A percentile compares a stretch with the other conserved stretches of the same genome.
Evolutionary conservation across 1,284 basidiomycete genomes (phyloP).

Genomic region (Ganoderma meredithae): DNA sequence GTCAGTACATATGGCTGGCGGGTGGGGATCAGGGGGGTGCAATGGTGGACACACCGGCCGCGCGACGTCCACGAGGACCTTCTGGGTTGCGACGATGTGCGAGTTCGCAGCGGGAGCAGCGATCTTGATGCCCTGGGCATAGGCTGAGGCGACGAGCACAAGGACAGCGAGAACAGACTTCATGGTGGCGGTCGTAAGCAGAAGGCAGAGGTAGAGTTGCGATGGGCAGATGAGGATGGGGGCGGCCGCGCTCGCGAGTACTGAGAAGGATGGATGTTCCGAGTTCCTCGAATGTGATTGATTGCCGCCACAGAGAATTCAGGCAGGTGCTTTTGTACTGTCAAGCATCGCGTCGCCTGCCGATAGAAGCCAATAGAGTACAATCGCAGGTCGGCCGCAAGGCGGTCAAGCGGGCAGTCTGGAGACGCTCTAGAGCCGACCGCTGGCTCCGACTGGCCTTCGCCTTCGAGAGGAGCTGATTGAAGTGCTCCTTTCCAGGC

Average conservation of each 20-base stretch:
- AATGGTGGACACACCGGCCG: conserved; percentile 47
- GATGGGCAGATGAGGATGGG: not conserved
- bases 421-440: conserved; percentile 5
- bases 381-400: not conserved
- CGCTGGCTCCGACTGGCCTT: not conserved
- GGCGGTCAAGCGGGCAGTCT: not conserved
- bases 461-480: not conserved
- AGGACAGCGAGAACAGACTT: conserved; percentile 6
- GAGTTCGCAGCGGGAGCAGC: conserved; percentile 45
- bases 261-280: not conserved
- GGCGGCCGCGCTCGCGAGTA: not conserved
- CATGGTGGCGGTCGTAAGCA: not conserved
- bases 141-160: conserved; percentile 35
- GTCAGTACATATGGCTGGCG: not conserved
- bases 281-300: not conserved
- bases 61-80: conserved; percentile 51
- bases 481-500: not conserved
- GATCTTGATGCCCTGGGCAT: conserved; percentile 52
- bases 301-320: not conserved
- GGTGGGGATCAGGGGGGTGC: not conserved
- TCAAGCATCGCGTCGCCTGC: not conserved
- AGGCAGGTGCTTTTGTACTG: not conserved
- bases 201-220: too few relatives aligned
- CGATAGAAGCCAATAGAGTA: not conserved
- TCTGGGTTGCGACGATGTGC: conserved; percentile 44